phyloP scores from a whole-genome alignment of 768 basidiomycete species.

The Grammothele lineata region DNA sequence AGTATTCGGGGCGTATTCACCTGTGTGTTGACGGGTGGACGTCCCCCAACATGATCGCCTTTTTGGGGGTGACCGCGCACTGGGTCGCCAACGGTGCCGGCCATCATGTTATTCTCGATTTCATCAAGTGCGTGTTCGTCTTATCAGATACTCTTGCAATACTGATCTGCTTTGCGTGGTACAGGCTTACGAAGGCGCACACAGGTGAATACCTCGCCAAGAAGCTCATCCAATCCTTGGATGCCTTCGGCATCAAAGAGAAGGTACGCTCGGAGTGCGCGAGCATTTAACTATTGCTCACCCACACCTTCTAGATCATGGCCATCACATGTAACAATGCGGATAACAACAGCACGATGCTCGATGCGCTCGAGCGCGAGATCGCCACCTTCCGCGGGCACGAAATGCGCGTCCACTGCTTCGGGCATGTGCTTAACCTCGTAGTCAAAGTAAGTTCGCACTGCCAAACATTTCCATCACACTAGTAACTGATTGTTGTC shows the following conservation, averaged over 20 bases:
- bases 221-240: background rate
- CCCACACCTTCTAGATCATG: slow-evolving; percentile 1
- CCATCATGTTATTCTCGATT: slow-evolving; percentile 1
- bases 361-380: slow-evolving; percentile 5
- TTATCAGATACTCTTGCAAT: background rate
- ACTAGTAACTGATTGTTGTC: slow-evolving; percentile 19
- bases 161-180: background rate
- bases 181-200: slow-evolving; percentile 6
- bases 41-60: slow-evolving; percentile 18
- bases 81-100: slow-evolving; percentile 18
- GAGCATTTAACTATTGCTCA: background rate
- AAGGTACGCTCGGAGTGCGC: slow-evolving; percentile 1
- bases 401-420: slow-evolving; percentile 18
- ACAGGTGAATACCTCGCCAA: slow-evolving; percentile 7
- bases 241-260: slow-evolving; percentile 2
- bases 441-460: slow-evolving; percentile 21
- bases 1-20: slow-evolving; percentile 18
- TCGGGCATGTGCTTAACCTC: slow-evolving; percentile 32
- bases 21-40: slow-evolving; percentile 20
- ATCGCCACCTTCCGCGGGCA: background rate
- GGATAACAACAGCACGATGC: slow-evolving; percentile 32
- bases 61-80: slow-evolving; percentile 25
- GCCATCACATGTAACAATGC: slow-evolving; percentile 34
- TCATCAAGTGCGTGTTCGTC: background rate
- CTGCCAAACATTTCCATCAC: background rate